Evolutionary conservation across 2,329 filamentous ascomycete species (phyloP), one percentile per base, ranked within the genome.

Genomic region (Monosporascus sp.): DNA sequence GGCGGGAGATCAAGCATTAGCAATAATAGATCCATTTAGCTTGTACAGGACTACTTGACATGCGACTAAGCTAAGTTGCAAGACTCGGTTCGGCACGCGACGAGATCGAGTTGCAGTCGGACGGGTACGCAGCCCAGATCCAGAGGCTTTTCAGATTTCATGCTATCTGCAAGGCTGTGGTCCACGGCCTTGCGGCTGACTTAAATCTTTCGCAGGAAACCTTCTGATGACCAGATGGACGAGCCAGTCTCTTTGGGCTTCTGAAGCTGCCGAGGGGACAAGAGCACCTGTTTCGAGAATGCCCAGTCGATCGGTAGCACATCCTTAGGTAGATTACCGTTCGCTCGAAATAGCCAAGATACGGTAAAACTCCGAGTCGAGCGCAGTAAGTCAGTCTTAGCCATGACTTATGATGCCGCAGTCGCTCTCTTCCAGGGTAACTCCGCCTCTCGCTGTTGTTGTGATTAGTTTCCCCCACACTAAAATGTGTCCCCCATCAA

Each of bases 401-500:
- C 6, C 22, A 31, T 24, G 42, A 7, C 42, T 46, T 27, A 24
- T 46, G 42, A 31, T 46, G 22, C 24, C 42, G 42, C 7, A 17
- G 14, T 14, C 25, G 42, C 24, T 46, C 25, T 27, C 17, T 46
- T 46, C 42, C 42, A 46, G 15, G 22, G 24, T 17, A 24, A 46
- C 17, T 46, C 24, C 22, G 42, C 7, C 24, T 25, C 22, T 46
- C 24, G 25, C 42, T 46, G n/a, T 46, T 46, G 42, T 24, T 46
- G 24, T 24, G 20, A 46, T 46, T 46, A 46, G 42, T 46, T 2
- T 31, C 22, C 25, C 42, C 25, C 42, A 27, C 17, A 22, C 42
- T 22, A 45, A 15, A 45, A 47, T 38, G 47, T 47, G 50, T 56
- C 56, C 62, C 61, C 52, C 11, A 34, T 5, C 50, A 67, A 68